These are phyloP conservation scores for Mortierella claussenii DNA, from an alignment of 192 early-diverging fungal species.

Conservation along the genomic window DNA sequence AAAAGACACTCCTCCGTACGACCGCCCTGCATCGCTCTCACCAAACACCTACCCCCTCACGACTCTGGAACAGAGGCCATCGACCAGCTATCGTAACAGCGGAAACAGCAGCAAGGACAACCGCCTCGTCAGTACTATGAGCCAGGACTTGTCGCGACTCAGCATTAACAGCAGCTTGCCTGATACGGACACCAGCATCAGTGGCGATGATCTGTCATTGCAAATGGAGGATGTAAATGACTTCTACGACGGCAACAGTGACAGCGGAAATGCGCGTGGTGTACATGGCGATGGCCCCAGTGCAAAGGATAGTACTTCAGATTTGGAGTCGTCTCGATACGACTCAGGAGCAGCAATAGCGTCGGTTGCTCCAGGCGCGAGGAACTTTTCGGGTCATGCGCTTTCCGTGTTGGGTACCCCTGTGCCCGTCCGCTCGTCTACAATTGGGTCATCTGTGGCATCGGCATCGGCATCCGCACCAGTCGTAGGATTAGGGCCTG, in stretches of 20 bases:
- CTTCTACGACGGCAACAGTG: slow-evolving; percentile 16
- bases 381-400: background rate
- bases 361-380: background rate
- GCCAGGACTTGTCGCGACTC: slow-evolving; percentile 29
- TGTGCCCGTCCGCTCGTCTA: background rate
- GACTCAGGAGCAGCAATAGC: too few relatives aligned
- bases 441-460: background rate
- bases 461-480: slow-evolving; percentile 6
- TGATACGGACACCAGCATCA: slow-evolving; percentile 19
- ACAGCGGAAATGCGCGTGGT: too few relatives aligned
- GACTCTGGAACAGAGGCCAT: background rate
- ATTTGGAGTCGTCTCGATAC: too few relatives aligned
- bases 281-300: too few relatives aligned
- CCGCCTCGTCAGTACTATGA: slow-evolving; percentile 16
- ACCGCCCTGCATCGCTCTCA: background rate
- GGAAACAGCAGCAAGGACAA: slow-evolving; percentile 3
- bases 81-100: background rate
- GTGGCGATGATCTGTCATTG: slow-evolving; percentile 26
- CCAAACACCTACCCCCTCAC: background rate
- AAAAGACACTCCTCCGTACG: background rate
- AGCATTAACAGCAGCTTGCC: slow-evolving; percentile 27
- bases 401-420: background rate
- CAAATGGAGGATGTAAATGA: slow-evolving; percentile 46
- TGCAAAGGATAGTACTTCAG: too few relatives aligned
- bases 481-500: too few relatives aligned